Base-by-base conservation (phyloP, 176 grass and related monocot genomes). In the Rhipidocladum racemiflorum region DNA sequence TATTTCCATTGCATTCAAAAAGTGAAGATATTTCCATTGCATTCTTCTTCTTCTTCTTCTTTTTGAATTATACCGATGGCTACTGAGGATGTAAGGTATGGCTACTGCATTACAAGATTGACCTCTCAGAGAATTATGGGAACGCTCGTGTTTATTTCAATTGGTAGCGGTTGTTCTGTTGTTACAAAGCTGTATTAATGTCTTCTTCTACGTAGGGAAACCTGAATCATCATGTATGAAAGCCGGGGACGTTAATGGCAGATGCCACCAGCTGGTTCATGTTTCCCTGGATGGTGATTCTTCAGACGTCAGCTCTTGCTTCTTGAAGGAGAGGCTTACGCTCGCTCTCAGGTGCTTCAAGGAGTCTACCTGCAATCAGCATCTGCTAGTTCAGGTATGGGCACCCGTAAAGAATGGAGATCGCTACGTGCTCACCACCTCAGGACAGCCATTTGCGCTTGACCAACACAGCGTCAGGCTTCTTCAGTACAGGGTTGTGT, bases 311-410 rank as follows among this genome's bases (percentile, higher is more conserved):
- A 56, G 65, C 38, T 79, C 78, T 35, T 87, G 23, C 57, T 38
- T 83, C 43, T 87, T 94, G 76, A 94, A 94, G 79, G 70, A 91
- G 49, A 88, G 75, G 61, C 81, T 94, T 65, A 76, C 84, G 55
- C 77, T 76, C 54, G 89, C 92, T 32, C 89, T 94, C 72, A 82
- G 89, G 21, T 77, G 87, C 67, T 85, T 94, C 59, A 87, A 91
- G 59, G 89, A 91, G 7, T 94, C 71, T 36, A 94, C 89, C n/a
- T n/a, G n/a, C 8, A 59, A 91, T 74, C 81, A 91, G 77, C 76
- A 83, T 23, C 34, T 91, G 53, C 79, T 92, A 12, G 87, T 85
- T 48, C 91, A 93, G 81, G 91, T 93, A 40, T 93, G 91, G 91
- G 91, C 85, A 12, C 87, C 88, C 1, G 73, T 85, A 5, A 93